Evolutionary conservation across 495 filamentous ascomycete genomes (phyloP), one percentile per base, ranked within the genome.

Genomic region (Aspergillus taichungensis): DNA sequence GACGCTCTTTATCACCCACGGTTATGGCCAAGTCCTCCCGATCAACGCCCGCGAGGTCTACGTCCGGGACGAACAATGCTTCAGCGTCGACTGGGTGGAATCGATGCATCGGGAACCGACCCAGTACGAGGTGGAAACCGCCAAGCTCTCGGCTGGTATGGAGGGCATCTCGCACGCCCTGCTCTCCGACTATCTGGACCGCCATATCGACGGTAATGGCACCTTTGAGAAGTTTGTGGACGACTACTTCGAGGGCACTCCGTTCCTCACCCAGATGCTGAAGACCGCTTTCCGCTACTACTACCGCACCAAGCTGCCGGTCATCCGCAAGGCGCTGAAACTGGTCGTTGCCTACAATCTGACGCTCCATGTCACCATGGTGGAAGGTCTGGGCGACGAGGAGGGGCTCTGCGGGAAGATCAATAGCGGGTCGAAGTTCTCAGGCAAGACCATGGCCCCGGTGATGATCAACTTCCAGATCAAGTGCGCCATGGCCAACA

Each of bases 391-490:
- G 47, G 81, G 83, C n/a, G 82, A 85, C 30, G 87, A 95, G 57
- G 79, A 87, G 49, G 62, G 71, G 13, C 77, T 88, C 67, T 67
- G 82, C 40, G 89, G 89, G 53, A 82, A 83, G 71, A 89, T 95
- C 47, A 73, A 86, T 30, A 81, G 87, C 50, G 72, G 80, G 44
- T 91, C 86, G 45, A 89, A 83, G 50, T 94, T 83, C 75, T 76
- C 71, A 46, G 89, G 89, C 59, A 89, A 91, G 75, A 88, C 80
- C 24, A 77, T 92, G 52, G 89, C 89, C 11, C 89, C 89, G 3
- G 87, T 95, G 50, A 92, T 95, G 88, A 91, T 95, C 78, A 95
- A 95, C 72, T 95, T 95, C 78, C 87, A 95, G 69, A 84, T 95
- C 67, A 95, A 95, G 75, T 87, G 81, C 59, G 89, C 89, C 38